Evolutionary conservation across 495 filamentous ascomycete genomes (phyloP).

Genomic region (Aeminium ludgeri): DNA sequence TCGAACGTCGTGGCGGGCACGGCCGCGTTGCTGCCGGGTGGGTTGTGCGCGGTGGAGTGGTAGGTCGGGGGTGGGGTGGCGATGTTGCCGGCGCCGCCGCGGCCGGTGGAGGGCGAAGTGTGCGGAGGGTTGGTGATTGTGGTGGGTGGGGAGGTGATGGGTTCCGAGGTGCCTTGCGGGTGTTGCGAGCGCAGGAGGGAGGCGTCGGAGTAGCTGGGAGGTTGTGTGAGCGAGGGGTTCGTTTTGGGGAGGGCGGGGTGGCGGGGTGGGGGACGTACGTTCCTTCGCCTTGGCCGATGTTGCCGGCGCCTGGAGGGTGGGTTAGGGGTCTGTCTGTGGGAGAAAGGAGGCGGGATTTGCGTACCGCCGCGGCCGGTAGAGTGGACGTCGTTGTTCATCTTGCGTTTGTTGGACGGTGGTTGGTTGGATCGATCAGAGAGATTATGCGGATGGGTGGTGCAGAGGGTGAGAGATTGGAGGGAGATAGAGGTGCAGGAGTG

Average conservation of each 20-base stretch:
- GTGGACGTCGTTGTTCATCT: conserved; percentile 10
- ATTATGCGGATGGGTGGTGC: not conserved
- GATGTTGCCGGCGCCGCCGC: conserved; percentile 25
- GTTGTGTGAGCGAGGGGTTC: conserved; percentile 7
- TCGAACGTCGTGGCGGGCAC: conserved; percentile 14
- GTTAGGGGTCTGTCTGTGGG: not conserved
- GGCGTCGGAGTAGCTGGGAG: not conserved
- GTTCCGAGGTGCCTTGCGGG: too few species aligned
- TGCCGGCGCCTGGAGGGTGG: conserved; percentile 21
- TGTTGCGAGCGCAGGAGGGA: not conserved
- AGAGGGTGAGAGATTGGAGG: not conserved
- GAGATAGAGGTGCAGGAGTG: not conserved
- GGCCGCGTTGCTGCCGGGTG: conserved; percentile 8
- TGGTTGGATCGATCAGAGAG: not conserved
- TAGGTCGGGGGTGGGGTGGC: not conserved
- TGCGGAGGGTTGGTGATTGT: too few species aligned
- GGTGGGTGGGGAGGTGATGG: too few species aligned
- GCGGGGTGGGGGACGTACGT: conserved; percentile 24
- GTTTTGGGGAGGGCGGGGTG: conserved; percentile 22
- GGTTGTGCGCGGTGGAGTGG: not conserved
- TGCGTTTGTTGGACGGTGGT: not conserved
- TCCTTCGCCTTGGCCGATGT: conserved; percentile 23
- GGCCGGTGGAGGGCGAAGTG: too few species aligned
- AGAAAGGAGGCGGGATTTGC: not conserved
- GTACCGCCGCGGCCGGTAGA: conserved; percentile 27